Evolutionary conservation across 148 eudicot species (phyloP).

Genomic region (Polygonum maritimum): DNA sequence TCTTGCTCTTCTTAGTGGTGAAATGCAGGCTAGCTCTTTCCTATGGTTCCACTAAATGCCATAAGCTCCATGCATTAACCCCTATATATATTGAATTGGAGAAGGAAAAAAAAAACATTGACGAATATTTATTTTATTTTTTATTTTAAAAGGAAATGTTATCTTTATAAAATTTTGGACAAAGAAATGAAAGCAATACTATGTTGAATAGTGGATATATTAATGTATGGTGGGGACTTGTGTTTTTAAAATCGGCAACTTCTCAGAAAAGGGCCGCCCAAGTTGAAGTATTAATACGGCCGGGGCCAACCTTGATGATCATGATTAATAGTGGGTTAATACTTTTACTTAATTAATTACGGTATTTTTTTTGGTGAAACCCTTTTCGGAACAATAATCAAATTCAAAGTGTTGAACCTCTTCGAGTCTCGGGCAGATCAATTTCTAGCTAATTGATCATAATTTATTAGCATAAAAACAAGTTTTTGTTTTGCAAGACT

Average conservation of each 20-base stretch:
- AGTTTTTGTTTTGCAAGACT: background rate
- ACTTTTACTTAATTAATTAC: background rate
- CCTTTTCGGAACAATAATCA: background rate
- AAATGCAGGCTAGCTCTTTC: no score
- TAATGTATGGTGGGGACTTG: background rate
- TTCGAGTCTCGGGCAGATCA: background rate
- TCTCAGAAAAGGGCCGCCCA: background rate
- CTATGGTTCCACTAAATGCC: background rate
- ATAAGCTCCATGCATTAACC: background rate
- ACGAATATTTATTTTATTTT: background rate
- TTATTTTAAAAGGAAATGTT: background rate
- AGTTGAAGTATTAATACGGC: background rate
- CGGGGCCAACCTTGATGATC: background rate
- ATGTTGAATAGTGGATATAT: background rate
- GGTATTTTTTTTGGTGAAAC: background rate
- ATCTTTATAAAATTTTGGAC: background rate
- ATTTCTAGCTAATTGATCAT: background rate
- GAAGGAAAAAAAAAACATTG: background rate
- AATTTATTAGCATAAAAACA: background rate
- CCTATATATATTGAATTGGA: background rate
- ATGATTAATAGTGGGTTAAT: constrained; percentile 7
- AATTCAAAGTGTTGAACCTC: background rate
- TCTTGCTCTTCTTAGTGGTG: no score
- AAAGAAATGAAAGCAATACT: background rate
- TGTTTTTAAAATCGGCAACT: background rate